Conservation (phyloP, 2,329 filamentous ascomycete genomes). For the Apiospora sp. region DNA sequence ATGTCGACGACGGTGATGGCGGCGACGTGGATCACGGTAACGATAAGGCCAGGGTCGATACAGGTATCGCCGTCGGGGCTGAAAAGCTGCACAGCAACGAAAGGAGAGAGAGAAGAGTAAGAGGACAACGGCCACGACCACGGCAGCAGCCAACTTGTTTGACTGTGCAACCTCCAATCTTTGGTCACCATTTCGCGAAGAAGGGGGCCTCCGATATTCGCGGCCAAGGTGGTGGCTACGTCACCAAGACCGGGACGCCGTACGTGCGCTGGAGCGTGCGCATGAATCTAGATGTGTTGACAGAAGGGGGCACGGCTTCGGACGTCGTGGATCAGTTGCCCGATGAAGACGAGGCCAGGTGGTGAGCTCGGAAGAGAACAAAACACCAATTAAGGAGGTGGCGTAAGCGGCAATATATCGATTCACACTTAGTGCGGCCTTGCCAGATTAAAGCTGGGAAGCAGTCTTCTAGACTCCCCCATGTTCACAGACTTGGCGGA, state of each 20-base stretch:
- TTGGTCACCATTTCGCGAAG: slow-evolving; percentile 37
- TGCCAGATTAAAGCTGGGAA: neutral
- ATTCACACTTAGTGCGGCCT: neutral
- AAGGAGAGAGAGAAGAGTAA: neutral
- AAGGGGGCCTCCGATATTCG: slow-evolving; percentile 36
- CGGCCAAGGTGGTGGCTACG: slow-evolving; percentile 37
- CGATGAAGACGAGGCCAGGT: neutral
- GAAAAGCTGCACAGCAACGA: neutral
- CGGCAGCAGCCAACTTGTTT: slow-evolving; percentile 32
- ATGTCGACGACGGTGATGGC: too few relatives aligned
- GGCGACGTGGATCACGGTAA: neutral
- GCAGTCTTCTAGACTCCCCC: neutral
- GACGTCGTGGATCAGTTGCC: slow-evolving; percentile 35
- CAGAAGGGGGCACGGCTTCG: slow-evolving; percentile 26
- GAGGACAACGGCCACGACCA: neutral
- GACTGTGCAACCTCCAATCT: slow-evolving; percentile 39
- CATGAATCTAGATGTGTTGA: slow-evolving; percentile 34
- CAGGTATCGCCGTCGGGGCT: neutral
- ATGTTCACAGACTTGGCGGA: neutral
- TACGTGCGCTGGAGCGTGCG: slow-evolving; percentile 39
- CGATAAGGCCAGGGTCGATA: neutral
- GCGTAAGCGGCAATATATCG: neutral
- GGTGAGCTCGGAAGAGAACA: neutral
- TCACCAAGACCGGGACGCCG: slow-evolving; percentile 34
- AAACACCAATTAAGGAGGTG: neutral